Percentiles rank a stretch among this genome's conserved stretches.
Conservation (phyloP, 805 yeast genomes). For the baker's yeast (Saccharomyces cerevisiae) region DNA sequence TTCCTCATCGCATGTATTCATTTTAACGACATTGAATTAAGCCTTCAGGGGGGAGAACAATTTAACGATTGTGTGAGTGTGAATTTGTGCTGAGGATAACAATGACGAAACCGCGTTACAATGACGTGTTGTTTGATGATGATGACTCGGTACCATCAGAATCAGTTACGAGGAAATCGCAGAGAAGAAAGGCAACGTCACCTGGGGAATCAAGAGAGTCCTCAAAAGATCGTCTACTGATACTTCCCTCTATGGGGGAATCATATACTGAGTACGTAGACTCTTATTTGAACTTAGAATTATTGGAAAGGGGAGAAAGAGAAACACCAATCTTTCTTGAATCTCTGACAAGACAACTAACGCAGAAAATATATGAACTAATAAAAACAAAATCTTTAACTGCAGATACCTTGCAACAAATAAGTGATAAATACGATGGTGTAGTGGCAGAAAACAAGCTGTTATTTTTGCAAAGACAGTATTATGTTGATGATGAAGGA, state of each 20-base stretch:
- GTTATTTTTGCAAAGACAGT: conserved; percentile 19
- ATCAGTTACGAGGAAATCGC: background rate
- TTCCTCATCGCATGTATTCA: background rate
- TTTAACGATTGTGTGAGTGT: background rate
- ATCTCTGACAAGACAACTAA: conserved; percentile 20
- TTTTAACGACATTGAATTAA: background rate
- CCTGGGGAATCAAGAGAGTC: background rate
- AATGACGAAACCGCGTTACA: background rate
- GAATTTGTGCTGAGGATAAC: no score
- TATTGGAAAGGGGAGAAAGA: conserved; percentile 19
- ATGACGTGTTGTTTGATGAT: background rate
- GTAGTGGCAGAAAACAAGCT: conserved; percentile 15
- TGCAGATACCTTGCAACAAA: conserved; percentile 12
- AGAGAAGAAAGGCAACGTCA: background rate
- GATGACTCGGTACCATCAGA: background rate
- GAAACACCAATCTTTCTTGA: conserved; percentile 16
- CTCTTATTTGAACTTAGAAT: conserved; percentile 8
- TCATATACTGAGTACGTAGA: conserved; percentile 11
- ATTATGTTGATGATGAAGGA: conserved; percentile 14
- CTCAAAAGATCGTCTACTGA: background rate
- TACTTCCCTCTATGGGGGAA: conserved; percentile 15
- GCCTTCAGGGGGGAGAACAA: background rate
- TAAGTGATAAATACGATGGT: conserved; percentile 15
- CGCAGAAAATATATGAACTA: conserved; percentile 22
- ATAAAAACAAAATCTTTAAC: conserved; percentile 17